phyloP scores from a whole-genome alignment of 306 rosid genomes.

The Castanea sativa region DNA sequence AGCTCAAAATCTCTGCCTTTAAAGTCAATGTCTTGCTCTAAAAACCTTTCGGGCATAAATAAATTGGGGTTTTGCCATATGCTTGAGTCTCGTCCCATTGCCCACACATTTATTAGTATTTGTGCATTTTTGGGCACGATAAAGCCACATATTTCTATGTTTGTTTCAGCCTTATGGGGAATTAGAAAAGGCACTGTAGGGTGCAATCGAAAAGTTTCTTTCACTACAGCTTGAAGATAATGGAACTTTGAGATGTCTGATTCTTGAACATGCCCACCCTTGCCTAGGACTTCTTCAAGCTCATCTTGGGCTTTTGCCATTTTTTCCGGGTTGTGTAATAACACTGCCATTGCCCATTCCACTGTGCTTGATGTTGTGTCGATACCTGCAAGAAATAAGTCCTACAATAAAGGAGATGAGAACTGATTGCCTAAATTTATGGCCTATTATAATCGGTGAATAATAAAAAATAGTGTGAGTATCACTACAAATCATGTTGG shows the following conservation, averaged over 20 bases:
- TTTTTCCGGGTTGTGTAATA: conserved; percentile 11
- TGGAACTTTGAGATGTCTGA: conserved; percentile 20
- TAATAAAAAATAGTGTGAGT: too few species aligned
- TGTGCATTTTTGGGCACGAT: conserved; percentile 14
- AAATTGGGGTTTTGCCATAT: conserved; percentile 24
- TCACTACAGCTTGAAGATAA: conserved; percentile 21
- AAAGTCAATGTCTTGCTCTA: neutral
- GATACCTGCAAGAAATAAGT: conserved; percentile 18
- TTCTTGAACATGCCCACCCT: conserved; percentile 16
- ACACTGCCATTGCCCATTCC: conserved; percentile 38
- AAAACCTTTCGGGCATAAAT: conserved; percentile 32
- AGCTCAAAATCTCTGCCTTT: neutral
- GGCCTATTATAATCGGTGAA: too few species aligned
- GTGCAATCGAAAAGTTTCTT: conserved; percentile 32
- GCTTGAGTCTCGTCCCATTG: conserved; percentile 25
- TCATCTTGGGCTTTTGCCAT: conserved; percentile 7
- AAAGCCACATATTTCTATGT: conserved; percentile 8
- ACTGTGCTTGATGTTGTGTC: conserved; percentile 20
- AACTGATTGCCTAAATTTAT: too few species aligned
- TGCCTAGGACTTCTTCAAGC: neutral
- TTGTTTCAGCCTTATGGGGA: conserved; percentile 19
- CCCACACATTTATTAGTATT: conserved; percentile 23
- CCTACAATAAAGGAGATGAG: too few species aligned
- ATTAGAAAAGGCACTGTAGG: conserved; percentile 26
- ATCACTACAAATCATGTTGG: too few species aligned